phyloP scores from a whole-genome alignment of 352 stramenopile genomes.

The Pythium chondricola region DNA sequence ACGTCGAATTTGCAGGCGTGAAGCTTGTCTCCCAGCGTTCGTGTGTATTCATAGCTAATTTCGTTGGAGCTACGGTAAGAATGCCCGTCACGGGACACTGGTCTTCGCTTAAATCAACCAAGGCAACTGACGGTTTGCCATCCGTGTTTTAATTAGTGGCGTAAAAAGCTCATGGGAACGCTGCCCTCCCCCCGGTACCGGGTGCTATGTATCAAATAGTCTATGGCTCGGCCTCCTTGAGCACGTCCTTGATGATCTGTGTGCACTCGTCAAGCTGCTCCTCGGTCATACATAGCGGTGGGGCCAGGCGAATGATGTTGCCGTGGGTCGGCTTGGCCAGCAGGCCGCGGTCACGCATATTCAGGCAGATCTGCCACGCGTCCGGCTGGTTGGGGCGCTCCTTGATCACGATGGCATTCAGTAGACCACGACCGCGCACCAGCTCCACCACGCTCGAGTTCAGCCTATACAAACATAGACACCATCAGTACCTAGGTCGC shows the following conservation, averaged over 20 bases:
- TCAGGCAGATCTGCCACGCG: slow-evolving; percentile 95
- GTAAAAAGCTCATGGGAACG: too few species aligned
- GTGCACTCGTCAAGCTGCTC: slow-evolving; percentile 91
- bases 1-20: too few species aligned
- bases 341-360: slow-evolving; percentile 93
- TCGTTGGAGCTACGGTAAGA: too few species aligned
- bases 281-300: slow-evolving; percentile 94
- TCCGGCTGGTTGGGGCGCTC: slow-evolving; percentile 79
- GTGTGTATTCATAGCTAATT: too few species aligned
- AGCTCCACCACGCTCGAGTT: slow-evolving; percentile 57
- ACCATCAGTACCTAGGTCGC: too few species aligned
- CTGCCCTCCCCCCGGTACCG: too few species aligned
- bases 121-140: too few species aligned
- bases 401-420: slow-evolving; percentile 98
- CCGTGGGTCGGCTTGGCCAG: slow-evolving; percentile 99
- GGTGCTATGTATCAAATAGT: too few species aligned
- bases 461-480: slow-evolving; percentile 21
- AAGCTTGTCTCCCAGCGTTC: too few species aligned
- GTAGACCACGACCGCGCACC: slow-evolving; percentile 93
- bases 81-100: too few species aligned
- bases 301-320: slow-evolving; percentile 97
- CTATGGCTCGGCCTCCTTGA: slow-evolving; percentile 60
- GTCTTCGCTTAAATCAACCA: too few species aligned
- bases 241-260: slow-evolving; percentile 70
- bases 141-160: too few species aligned